These are phyloP conservation scores for Curvularia sp. DNA, from an alignment of 2,329 filamentous ascomycete genomes.

Conservation along the genomic window DNA sequence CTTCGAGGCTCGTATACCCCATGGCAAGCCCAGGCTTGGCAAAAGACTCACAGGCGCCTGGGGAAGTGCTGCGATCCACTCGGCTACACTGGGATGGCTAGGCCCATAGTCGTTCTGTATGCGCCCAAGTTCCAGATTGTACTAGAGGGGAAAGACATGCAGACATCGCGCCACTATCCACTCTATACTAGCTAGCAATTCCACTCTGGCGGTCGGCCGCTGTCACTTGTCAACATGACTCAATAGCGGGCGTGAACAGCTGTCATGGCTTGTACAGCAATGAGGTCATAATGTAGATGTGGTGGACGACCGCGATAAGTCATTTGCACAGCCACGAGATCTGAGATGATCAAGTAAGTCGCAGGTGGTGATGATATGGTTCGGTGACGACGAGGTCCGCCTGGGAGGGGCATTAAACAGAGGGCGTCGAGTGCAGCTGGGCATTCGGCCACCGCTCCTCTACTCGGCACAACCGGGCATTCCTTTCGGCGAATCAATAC, in stretches of 20 bases:
- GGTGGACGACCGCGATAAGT: not conserved
- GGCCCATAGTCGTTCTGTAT: not conserved
- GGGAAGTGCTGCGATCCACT: slow-evolving; percentile 15
- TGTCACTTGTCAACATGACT: slow-evolving; percentile 37
- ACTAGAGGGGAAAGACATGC: slow-evolving; percentile 3
- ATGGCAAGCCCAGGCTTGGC: slow-evolving; percentile 17
- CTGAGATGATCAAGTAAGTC: not conserved
- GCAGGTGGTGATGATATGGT: slow-evolving; percentile 8
- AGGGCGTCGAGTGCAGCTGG: slow-evolving; percentile 12
- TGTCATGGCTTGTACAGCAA: slow-evolving; percentile 5
- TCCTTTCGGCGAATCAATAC: slow-evolving; percentile 30
- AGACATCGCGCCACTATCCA: slow-evolving; percentile 2
- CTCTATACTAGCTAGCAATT: slow-evolving; percentile 1
- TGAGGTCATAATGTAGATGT: slow-evolving; percentile 7
- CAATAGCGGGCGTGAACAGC: slow-evolving; percentile 12
- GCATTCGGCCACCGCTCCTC: slow-evolving; percentile 18
- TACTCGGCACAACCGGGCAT: slow-evolving; percentile 11
- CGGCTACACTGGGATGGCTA: slow-evolving; percentile 1
- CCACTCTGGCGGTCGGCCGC: slow-evolving; percentile 13
- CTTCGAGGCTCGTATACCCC: slow-evolving; percentile 12
- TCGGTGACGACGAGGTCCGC: slow-evolving; percentile 16
- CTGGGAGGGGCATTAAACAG: slow-evolving; percentile 12
- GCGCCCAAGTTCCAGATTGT: not conserved
- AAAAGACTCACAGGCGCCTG: slow-evolving; percentile 14
- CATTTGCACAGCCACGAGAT: not conserved